Evolutionary conservation across 495 filamentous ascomycete species (phyloP), one percentile per base, ranked within the genome.

Genomic region (Aspergillus wentii): DNA sequence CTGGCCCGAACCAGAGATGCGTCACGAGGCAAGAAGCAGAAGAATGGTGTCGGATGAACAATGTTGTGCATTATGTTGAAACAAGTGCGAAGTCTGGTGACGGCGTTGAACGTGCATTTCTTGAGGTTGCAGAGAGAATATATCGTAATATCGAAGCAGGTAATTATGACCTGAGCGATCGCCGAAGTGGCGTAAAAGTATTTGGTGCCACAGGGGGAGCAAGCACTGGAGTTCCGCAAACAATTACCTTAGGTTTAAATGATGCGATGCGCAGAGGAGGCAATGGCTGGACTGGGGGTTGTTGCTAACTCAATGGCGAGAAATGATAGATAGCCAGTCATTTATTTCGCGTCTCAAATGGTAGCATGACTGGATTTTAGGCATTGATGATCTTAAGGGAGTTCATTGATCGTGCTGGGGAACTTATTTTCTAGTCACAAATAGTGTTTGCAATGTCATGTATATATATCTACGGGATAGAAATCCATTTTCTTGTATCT

Each of bases 81-180:
- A 98, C 92, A n/a, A 84, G 78, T 39, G 92, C 92, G 25, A 98
- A 95, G 68, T 88, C 79, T 25, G 92, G 92, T 16, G 87, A 92
- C 57, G 85, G 85, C 15, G 92, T 98, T 22, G 92, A 98, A 61
- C 72, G 79, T 41, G 92, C 92, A 3, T 98, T 98, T 51, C 73
- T 94, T 54, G 80, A 92, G 51, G 88, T 95, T 21, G 90, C 92
- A 22, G 85, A 94, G 66, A 73, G 88, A 48, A 96, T 98, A 44
- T 94, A 90, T 66, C 78, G 86, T 59, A 96, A 95, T 61, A 94
- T 98, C 40, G 87, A 94, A 64, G 80, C 82, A 16, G 92, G 92
- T 3, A 86, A 76, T 52, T 96, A 96, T 61, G 89, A 96, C 62
- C 68, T 98, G 46, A 94, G 95, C 62, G 92, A 96, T 64, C 77